Percentiles rank a stretch among this genome's conserved stretches.
Conservation (phyloP, 2,329 filamentous ascomycete genomes). For the Alternaria solani region DNA sequence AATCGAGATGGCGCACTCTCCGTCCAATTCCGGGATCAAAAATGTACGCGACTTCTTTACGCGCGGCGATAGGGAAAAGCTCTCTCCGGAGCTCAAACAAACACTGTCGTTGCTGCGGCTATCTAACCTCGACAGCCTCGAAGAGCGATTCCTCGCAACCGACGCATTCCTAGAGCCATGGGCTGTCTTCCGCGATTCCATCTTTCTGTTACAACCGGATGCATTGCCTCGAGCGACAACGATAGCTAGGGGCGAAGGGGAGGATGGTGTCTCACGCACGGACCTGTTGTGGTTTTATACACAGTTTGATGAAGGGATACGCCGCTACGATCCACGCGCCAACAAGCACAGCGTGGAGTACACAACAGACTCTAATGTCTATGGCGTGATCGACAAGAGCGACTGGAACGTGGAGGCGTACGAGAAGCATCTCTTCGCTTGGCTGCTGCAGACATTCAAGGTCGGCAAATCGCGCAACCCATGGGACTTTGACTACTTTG, state of each 20-base stretch:
- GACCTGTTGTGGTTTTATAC: slow-evolving; percentile 47
- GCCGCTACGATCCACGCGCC: slow-evolving; percentile 37
- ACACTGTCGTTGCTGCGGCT: slow-evolving; percentile 39
- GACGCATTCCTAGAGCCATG: slow-evolving; percentile 45
- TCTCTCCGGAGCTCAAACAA: slow-evolving; percentile 26
- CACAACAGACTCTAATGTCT: slow-evolving; percentile 17
- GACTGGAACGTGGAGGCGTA: slow-evolving; percentile 37
- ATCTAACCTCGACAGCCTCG: slow-evolving; percentile 29
- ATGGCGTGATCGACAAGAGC: slow-evolving; percentile 37
- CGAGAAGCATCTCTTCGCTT: slow-evolving; percentile 45
- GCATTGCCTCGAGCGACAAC: slow-evolving; percentile 18
- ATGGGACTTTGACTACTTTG: slow-evolving; percentile 40
- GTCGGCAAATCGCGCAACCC: slow-evolving; percentile 43
- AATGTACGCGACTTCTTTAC: slow-evolving; percentile 27
- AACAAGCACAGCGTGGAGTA: slow-evolving; percentile 23
- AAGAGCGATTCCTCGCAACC: slow-evolving; percentile 38
- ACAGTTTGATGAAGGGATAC: slow-evolving; percentile 36
- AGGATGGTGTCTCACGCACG: slow-evolving; percentile 24
- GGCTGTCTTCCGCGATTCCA: slow-evolving; percentile 41
- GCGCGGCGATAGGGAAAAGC: slow-evolving; percentile 21
- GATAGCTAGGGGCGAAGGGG: neutral
- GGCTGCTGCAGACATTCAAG: slow-evolving; percentile 44
- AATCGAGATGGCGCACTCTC: slow-evolving; percentile 13
- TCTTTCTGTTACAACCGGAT: slow-evolving; percentile 29
- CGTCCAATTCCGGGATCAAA: slow-evolving; percentile 10